Percentiles rank a stretch among this genome's conserved stretches.
Conservation (phyloP, 441 rosid species). For the Theobroma grandiflorum region DNA sequence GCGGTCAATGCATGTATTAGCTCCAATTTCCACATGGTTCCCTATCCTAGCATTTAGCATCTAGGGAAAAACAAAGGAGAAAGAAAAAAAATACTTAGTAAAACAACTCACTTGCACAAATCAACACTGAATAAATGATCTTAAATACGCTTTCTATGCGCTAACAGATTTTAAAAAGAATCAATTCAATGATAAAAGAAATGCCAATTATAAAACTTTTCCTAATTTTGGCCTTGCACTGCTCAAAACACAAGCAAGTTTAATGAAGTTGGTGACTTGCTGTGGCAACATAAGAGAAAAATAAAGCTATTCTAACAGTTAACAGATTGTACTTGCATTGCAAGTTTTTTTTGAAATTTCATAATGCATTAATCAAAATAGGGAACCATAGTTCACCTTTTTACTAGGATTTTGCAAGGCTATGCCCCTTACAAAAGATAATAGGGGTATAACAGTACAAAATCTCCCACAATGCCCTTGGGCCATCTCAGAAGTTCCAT, state of each 20-base stretch:
- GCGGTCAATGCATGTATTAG: slow-evolving; percentile 78
- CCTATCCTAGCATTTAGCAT: slow-evolving; percentile 62
- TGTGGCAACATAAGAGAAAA: background rate
- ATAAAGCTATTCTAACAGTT: background rate
- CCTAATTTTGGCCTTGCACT: background rate
- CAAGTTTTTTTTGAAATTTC: too few relatives aligned
- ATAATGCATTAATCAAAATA: too few relatives aligned
- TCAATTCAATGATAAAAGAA: background rate
- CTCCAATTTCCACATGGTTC: slow-evolving; percentile 73
- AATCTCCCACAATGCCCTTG: too few relatives aligned
- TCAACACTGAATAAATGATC: slow-evolving; percentile 1
- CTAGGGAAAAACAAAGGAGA: slow-evolving; percentile 35
- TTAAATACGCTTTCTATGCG: background rate
- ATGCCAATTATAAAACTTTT: background rate
- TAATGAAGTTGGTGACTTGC: background rate
- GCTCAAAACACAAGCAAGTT: background rate
- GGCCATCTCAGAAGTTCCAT: too few relatives aligned
- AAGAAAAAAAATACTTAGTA: background rate
- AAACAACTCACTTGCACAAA: slow-evolving; percentile 6
- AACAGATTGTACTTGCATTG: background rate
- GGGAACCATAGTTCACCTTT: too few relatives aligned
- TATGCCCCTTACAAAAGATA: too few relatives aligned
- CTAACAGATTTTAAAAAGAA: background rate
- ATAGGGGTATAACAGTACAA: too few relatives aligned
- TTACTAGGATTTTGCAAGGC: too few relatives aligned